Conservation (phyloP, 208 protist species). For the Giardia muris region DNA sequence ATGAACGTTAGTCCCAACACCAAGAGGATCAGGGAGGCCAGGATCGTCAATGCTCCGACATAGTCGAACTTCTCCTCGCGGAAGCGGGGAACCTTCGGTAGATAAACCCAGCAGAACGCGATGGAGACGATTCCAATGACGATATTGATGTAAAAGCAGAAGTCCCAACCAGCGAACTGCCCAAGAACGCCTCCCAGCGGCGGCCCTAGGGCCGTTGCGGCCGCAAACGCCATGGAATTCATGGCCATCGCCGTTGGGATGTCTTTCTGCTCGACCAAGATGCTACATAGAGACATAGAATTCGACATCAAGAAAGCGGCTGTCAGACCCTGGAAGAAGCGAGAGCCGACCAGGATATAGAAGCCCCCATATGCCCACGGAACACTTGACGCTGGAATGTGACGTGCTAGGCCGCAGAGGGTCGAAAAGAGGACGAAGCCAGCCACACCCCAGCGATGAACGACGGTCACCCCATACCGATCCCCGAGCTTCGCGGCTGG, state of each 20-base stretch:
- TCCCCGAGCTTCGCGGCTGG: slow-evolving; percentile 18
- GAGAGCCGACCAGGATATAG: background rate
- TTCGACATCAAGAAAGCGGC: slow-evolving; percentile 16
- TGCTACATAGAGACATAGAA: slow-evolving; percentile 6
- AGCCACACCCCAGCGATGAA: slow-evolving; percentile 25
- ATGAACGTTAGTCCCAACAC: slow-evolving; percentile 5
- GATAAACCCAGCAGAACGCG: background rate
- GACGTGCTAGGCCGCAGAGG: background rate
- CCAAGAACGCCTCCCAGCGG: background rate
- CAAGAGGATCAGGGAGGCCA: background rate
- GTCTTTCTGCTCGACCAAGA: slow-evolving; percentile 5
- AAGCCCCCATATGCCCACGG: slow-evolving; percentile 20
- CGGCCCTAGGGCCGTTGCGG: slow-evolving; percentile 1
- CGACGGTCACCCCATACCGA: slow-evolving; percentile 4
- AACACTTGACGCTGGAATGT: background rate
- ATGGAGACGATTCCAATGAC: background rate
- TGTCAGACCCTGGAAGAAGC: slow-evolving; percentile 1
- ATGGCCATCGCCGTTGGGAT: slow-evolving; percentile 16
- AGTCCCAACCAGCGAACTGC: slow-evolving; percentile 4
- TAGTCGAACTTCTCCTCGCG: background rate
- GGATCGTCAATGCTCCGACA: background rate
- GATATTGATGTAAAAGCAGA: slow-evolving; percentile 14
- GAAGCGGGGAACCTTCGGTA: background rate
- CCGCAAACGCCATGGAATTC: slow-evolving; percentile 15
- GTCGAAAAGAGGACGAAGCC: background rate